Conservation (phyloP, 441 rosid genomes). For the Bocquillonia castaneifolia region DNA sequence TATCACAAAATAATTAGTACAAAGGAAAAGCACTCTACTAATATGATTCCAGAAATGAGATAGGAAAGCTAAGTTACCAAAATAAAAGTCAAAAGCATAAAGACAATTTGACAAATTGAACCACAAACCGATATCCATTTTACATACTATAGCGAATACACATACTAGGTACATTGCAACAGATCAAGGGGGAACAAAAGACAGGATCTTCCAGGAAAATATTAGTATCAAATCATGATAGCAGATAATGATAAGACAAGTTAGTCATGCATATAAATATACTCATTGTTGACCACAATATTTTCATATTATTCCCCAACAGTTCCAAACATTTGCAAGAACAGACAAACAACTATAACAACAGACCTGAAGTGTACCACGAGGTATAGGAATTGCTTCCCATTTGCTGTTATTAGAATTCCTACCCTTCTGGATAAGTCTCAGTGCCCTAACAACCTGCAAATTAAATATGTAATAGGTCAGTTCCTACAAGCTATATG, state of each 20-base stretch:
- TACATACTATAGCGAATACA: too few relatives aligned
- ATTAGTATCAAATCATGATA: not conserved
- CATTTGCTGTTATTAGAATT: slow-evolving; percentile 49
- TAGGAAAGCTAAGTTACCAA: not conserved
- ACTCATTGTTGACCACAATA: not conserved
- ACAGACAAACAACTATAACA: slow-evolving; percentile 14
- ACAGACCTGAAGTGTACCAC: slow-evolving; percentile 99
- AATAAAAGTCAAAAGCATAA: too few relatives aligned
- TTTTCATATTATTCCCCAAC: not conserved
- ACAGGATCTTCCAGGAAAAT: not conserved
- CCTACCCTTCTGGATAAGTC: slow-evolving; percentile 55
- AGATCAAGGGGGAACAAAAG: not conserved
- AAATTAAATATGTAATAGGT: slow-evolving; percentile 13
- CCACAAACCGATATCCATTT: too few relatives aligned
- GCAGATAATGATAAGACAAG: not conserved
- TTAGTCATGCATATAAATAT: not conserved
- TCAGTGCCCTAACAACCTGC: slow-evolving; percentile 92
- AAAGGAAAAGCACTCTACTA: not conserved
- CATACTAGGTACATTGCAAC: not conserved
- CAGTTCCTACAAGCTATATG: slow-evolving; percentile 5
- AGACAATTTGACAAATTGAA: not conserved
- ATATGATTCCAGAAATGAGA: not conserved
- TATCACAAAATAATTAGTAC: too few relatives aligned
- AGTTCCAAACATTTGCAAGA: not conserved
- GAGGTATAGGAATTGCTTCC: slow-evolving; percentile 71